Conservation (phyloP, 345 rosid species). For the Alliaria petiolata region DNA sequence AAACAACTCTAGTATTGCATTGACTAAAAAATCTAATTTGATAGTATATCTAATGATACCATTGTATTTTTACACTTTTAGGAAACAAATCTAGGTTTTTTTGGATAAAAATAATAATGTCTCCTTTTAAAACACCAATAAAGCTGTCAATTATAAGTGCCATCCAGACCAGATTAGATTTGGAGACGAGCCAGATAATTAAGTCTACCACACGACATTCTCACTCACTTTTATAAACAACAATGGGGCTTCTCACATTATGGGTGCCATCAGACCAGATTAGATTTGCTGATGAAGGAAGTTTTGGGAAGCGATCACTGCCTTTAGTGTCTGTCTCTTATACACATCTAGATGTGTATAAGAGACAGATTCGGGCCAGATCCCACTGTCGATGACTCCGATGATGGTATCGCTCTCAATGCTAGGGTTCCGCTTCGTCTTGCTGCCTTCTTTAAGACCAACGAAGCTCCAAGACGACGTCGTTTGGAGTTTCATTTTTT, state of each 20-base stretch:
- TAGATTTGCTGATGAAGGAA: conserved; percentile 23
- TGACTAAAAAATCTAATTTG: no score
- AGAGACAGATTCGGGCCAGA: conserved; percentile 51
- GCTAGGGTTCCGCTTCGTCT: not conserved
- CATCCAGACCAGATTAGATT: not conserved
- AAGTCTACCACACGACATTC: not conserved
- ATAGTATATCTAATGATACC: no score
- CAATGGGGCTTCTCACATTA: conserved; percentile 36
- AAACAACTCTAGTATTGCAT: no score
- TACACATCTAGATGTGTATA: no score
- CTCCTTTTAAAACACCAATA: no score
- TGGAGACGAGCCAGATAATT: not conserved
- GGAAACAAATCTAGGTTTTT: no score
- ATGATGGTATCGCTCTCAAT: conserved; percentile 33
- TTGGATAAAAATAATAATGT: no score
- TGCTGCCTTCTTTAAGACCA: conserved; percentile 30
- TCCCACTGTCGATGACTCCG: conserved; percentile 39
- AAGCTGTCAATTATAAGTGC: not conserved
- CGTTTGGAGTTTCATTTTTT: conserved; percentile 32
- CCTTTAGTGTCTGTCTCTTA: conserved; percentile 7
- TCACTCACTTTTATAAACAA: conserved; percentile 9
- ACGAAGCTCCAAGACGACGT: conserved; percentile 58
- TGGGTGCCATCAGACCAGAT: conserved; percentile 37
- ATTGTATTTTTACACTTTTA: no score
- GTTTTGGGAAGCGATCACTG: not conserved